These are phyloP conservation scores for Debaryomyces sp. DNA, from an alignment of 1,139 yeast species.

Conservation along the genomic window DNA sequence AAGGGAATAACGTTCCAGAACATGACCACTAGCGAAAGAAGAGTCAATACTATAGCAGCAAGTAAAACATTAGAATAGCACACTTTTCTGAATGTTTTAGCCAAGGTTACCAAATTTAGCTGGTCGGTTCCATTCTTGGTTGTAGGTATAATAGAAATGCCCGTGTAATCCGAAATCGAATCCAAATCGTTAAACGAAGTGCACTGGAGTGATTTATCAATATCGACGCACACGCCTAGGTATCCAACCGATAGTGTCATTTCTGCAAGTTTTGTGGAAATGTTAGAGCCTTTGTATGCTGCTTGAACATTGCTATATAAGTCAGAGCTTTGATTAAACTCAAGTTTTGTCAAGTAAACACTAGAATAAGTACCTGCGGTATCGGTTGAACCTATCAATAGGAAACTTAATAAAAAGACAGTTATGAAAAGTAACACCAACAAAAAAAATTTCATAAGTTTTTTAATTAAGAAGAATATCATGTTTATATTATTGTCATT, in stretches of 20 bases:
- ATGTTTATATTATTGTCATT: background rate
- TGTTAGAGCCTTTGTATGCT: conserved; percentile 27
- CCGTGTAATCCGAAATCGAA: conserved; percentile 26
- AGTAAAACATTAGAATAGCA: conserved; percentile 60
- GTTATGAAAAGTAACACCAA: conserved; percentile 37
- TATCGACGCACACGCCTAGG: conserved; percentile 48
- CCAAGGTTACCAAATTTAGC: conserved; percentile 45
- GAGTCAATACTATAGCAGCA: conserved; percentile 47
- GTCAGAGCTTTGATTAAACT: conserved; percentile 46
- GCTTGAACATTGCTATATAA: conserved; percentile 36
- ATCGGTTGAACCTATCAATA: conserved; percentile 55
- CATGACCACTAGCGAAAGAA: conserved; percentile 42
- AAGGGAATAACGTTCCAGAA: conserved; percentile 51
- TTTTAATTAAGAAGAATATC: conserved; percentile 7
- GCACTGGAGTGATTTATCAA: conserved; percentile 33
- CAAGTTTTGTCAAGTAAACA: conserved; percentile 47
- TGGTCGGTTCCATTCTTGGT: conserved; percentile 27
- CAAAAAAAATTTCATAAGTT: conserved; percentile 15
- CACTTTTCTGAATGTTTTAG: conserved; percentile 42
- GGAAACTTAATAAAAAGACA: conserved; percentile 47
- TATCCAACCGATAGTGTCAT: conserved; percentile 53
- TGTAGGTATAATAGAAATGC: conserved; percentile 21
- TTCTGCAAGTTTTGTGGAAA: conserved; percentile 22
- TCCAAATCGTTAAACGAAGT: conserved; percentile 28
- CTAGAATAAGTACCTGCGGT: conserved; percentile 42